A percentile compares a stretch with the other conserved stretches of the same genome.
Conservation (phyloP, 2,329 filamentous ascomycete genomes). For the Cadophora malorum region DNA sequence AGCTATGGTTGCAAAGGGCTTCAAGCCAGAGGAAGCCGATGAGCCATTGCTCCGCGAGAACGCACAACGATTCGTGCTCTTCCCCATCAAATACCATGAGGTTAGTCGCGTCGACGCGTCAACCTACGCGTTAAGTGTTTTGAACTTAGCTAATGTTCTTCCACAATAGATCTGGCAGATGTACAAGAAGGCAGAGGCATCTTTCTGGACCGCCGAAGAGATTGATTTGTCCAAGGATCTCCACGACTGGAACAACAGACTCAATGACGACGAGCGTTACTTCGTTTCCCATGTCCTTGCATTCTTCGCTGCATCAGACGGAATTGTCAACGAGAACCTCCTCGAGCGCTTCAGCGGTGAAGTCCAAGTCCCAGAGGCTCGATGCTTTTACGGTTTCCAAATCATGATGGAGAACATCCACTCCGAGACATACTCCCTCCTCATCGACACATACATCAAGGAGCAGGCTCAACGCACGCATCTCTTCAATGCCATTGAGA, state of each 20-base stretch:
- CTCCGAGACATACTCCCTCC: conserved; percentile 98
- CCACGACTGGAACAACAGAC: conserved; percentile 98
- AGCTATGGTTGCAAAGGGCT: conserved; percentile 54
- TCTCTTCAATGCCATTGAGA: conserved; percentile 98
- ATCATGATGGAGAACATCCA: conserved; percentile 99
- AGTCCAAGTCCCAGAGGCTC: conserved; percentile 96
- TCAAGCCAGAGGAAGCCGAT: conserved; percentile 74
- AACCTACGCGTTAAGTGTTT: conserved; percentile 71
- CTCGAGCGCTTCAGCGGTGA: conserved; percentile 97
- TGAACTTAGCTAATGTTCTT: conserved; percentile 48
- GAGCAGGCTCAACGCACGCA: conserved; percentile 92
- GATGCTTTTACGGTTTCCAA: conserved; percentile 99
- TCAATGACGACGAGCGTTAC: conserved; percentile 97
- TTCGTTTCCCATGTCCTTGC: conserved; percentile 98
- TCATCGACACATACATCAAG: conserved; percentile 99
- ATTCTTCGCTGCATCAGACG: conserved; percentile 98
- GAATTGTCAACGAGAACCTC: conserved; percentile 99
- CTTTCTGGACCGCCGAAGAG: conserved; percentile 99
- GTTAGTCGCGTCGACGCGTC: conserved; percentile 63
- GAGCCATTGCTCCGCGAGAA: conserved; percentile 97
- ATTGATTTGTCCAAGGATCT: conserved; percentile 99
- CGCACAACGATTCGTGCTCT: conserved; percentile 93
- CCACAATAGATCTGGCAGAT: conserved; percentile 92
- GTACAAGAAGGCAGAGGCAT: conserved; percentile 99
- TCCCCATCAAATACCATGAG: conserved; percentile 99